A percentile compares a stretch with the other conserved stretches of the same genome.
Evolutionary conservation across 306 rosid species (phyloP).

Genomic region (Lotus japonicus): DNA sequence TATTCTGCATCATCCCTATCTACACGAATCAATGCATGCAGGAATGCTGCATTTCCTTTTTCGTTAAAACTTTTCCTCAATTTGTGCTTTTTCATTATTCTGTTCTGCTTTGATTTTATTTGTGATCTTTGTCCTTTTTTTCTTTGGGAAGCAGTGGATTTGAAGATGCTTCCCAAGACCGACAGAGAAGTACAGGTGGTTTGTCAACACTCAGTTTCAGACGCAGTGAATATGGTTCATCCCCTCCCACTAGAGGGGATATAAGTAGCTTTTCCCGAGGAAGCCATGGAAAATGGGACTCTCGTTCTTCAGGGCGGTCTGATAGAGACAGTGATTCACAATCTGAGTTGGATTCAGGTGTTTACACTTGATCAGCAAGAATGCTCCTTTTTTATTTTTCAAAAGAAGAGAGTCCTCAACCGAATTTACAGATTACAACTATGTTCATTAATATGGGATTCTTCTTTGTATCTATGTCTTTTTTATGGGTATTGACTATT

Average conservation of each 20-base stretch:
- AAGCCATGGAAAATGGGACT: conserved; percentile 76
- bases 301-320: conserved; percentile 68
- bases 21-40: not conserved
- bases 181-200: conserved; percentile 62
- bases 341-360: conserved; percentile 84
- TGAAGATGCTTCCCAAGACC: conserved; percentile 60
- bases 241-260: conserved; percentile 87
- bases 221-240: conserved; percentile 64
- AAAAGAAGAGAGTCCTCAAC: not conserved
- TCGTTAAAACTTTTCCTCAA: not conserved
- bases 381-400: not conserved
- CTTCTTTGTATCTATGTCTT: not conserved
- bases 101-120: conserved; percentile 18
- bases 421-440: not conserved
- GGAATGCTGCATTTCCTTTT: not conserved
- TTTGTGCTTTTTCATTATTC: not conserved
- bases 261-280: conserved; percentile 51
- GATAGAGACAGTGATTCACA: conserved; percentile 82
- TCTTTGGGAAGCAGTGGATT: conserved; percentile 54
- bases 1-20: not conserved
- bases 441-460: not conserved
- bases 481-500: not conserved
- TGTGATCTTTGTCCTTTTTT: not conserved
- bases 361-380: conserved; percentile 22
- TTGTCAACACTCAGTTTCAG: conserved; percentile 53